Evolutionary conservation across 1,139 yeast genomes (phyloP).

Genomic region (Debaryomyces coudertii): DNA sequence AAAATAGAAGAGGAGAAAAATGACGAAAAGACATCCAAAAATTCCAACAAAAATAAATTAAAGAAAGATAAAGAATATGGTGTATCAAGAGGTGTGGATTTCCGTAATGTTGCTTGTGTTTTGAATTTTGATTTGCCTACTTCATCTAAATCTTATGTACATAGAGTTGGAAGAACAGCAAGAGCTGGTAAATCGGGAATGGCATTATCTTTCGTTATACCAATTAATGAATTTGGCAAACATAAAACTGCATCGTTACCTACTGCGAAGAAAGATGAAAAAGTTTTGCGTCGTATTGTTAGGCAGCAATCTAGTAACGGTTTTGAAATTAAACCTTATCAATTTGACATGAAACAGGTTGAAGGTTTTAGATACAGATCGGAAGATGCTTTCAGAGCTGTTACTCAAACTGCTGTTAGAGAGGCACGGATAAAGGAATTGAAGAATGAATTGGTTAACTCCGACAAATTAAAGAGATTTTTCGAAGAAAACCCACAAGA

Average conservation of each 20-base stretch:
- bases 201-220: constrained; percentile 90
- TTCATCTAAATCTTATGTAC: constrained; percentile 87
- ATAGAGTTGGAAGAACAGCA: constrained; percentile 96
- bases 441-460: constrained; percentile 81
- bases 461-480: constrained; percentile 89
- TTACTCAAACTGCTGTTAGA: constrained; percentile 84
- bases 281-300: constrained; percentile 73
- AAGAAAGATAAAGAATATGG: constrained; percentile 79
- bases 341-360: constrained; percentile 89
- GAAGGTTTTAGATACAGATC: constrained; percentile 96
- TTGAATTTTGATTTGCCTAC: constrained; percentile 93
- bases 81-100: constrained; percentile 96
- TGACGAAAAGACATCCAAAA: constrained; percentile 21
- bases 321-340: constrained; percentile 76
- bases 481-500: constrained; percentile 99
- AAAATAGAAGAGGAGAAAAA: constrained; percentile 26
- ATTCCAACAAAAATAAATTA: constrained; percentile 33
- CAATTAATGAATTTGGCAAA: constrained; percentile 81
- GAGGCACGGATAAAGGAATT: constrained; percentile 94
- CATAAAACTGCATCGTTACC: constrained; percentile 78
- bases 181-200: constrained; percentile 96
- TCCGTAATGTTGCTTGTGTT: constrained; percentile 94
- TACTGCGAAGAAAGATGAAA: constrained; percentile 83
- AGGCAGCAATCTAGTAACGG: constrained; percentile 78
- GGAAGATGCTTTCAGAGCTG: constrained; percentile 96